phyloP scores from a whole-genome alignment of 2,329 filamentous ascomycete species.

The Myotisia sp. region DNA sequence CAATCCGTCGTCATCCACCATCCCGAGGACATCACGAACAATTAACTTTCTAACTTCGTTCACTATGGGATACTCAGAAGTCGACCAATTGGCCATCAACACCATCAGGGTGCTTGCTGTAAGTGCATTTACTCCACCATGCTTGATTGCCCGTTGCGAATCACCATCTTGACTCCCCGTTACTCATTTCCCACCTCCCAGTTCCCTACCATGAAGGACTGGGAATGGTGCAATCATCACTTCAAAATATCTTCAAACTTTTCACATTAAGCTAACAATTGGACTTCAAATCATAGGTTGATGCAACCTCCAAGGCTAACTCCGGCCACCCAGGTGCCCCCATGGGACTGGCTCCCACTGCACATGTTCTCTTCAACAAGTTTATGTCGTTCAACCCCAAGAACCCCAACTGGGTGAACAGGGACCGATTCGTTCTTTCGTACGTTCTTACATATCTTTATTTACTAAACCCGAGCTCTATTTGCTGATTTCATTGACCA shows the following conservation, averaged over 20 bases:
- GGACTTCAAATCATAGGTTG: conserved; percentile 56
- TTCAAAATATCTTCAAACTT: no score
- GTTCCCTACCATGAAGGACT: no score
- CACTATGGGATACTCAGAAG: conserved; percentile 75
- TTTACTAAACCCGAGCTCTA: conserved; percentile 2
- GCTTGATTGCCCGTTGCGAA: no score
- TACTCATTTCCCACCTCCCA: no score
- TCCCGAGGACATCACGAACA: conserved; percentile 1
- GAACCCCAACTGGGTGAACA: conserved; percentile 94
- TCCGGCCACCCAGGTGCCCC: conserved; percentile 97
- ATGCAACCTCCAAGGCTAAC: conserved; percentile 93
- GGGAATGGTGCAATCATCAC: no score
- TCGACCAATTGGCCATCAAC: conserved; percentile 88
- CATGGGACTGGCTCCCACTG: conserved; percentile 89
- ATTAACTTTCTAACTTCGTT: conserved; percentile 19
- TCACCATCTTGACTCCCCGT: no score
- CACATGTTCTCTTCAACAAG: conserved; percentile 96
- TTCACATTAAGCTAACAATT: no score
- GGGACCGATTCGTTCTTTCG: conserved; percentile 98
- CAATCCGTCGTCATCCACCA: background rate
- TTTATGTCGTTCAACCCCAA: conserved; percentile 99
- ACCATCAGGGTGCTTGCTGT: conserved; percentile 94
- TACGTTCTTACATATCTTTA: conserved; percentile 40
- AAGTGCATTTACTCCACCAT: conserved; percentile 46
- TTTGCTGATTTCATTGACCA: no score